These are phyloP conservation scores for Scheffersomyces ergatensis DNA, from an alignment of 805 yeast species.

Conservation along the genomic window DNA sequence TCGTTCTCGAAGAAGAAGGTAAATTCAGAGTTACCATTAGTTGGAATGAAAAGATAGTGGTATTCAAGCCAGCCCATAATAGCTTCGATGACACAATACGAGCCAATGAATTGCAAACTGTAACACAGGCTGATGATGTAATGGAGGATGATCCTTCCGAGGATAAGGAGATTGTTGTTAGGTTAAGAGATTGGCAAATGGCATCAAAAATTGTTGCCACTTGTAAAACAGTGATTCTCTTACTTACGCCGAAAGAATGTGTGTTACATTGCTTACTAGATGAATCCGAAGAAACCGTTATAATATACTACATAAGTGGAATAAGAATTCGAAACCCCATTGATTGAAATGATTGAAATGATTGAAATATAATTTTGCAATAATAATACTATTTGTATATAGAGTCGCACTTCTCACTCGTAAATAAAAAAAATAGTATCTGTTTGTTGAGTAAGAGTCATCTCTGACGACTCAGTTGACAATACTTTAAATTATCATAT, in stretches of 20 bases:
- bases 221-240: conserved; percentile 59
- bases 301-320: conserved; percentile 58
- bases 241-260: conserved; percentile 56
- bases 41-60: conserved; percentile 57
- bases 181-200: conserved; percentile 64
- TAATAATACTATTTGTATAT: no score
- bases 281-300: conserved; percentile 61
- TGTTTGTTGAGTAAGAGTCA: no score
- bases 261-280: conserved; percentile 68
- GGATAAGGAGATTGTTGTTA: conserved; percentile 48
- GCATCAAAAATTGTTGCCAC: conserved; percentile 60
- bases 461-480: no score
- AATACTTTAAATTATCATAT: no score
- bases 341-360: not conserved
- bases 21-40: conserved; percentile 50
- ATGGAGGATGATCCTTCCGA: conserved; percentile 9
- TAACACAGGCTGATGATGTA: conserved; percentile 11
- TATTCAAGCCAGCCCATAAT: conserved; percentile 28
- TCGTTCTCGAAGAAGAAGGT: conserved; percentile 55
- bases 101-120: conserved; percentile 9
- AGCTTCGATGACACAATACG: conserved; percentile 20
- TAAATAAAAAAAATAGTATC: no score
- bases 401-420: no score
- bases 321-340: conserved; percentile 4
- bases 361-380: no score